phyloP scores from a whole-genome alignment of 129 eudicot species.

The Rutidosis leptorrhynchoides region DNA sequence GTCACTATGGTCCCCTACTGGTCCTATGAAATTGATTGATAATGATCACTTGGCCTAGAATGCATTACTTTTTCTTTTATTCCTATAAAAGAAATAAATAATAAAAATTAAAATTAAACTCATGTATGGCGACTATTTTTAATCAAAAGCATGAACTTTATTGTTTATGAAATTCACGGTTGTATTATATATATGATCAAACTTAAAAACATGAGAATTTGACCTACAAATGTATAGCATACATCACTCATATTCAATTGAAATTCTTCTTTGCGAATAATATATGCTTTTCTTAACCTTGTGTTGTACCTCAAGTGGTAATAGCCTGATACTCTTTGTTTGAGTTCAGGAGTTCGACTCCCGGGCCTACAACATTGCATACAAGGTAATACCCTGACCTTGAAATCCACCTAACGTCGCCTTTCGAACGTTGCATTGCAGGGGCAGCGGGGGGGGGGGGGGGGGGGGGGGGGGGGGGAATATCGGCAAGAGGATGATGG shows the following conservation, averaged over 20 bases:
- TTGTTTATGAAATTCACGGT: background rate
- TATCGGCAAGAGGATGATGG: no score
- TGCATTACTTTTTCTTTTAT: slow-evolving; percentile 13
- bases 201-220: background rate
- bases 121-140: background rate
- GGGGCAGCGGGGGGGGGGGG: no score
- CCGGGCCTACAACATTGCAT: no score
- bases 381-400: no score
- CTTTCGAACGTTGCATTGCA: no score
- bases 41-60: slow-evolving; percentile 18
- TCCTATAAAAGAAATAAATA: background rate
- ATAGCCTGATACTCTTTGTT: no score
- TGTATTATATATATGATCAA: background rate
- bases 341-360: no score
- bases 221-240: background rate
- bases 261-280: background rate
- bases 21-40: slow-evolving; percentile 34
- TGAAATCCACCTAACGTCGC: no score
- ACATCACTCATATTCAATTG: background rate
- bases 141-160: background rate
- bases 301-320: no score
- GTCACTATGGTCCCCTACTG: slow-evolving; percentile 26
- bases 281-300: no score
- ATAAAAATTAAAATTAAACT: background rate
- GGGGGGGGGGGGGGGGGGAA: no score